Conservation (phyloP, 2,329 filamentous ascomycete species). For the Exophiala sp. region DNA sequence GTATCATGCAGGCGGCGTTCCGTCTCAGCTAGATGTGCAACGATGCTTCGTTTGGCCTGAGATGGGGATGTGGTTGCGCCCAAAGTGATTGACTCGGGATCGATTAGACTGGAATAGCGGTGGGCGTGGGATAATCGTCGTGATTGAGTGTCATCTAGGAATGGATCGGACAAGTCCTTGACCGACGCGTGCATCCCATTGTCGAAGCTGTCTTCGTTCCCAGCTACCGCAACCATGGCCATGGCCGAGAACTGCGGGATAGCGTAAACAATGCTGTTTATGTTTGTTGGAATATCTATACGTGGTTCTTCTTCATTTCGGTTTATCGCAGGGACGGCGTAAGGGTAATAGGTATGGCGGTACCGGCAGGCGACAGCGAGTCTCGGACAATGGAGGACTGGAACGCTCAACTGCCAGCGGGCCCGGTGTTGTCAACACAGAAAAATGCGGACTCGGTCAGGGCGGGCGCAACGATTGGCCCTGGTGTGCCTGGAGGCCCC, state of each 20-base stretch:
- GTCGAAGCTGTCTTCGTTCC: conserved; percentile 10
- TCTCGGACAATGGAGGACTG: too few relatives aligned
- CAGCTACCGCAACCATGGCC: conserved; percentile 19
- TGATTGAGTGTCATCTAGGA: conserved; percentile 35
- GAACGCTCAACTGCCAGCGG: too few relatives aligned
- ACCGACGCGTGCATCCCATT: conserved; percentile 17
- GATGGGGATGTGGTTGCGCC: conserved; percentile 74
- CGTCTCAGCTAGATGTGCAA: conserved; percentile 89
- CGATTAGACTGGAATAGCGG: conserved; percentile 73
- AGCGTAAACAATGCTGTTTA: conserved; percentile 1
- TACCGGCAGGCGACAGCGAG: too few relatives aligned
- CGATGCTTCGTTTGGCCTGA: conserved; percentile 82
- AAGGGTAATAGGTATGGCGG: neutral
- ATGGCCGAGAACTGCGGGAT: conserved; percentile 9
- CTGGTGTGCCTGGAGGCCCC: neutral
- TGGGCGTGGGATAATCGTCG: conserved; percentile 46
- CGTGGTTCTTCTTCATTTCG: conserved; percentile 11
- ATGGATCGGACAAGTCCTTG: conserved; percentile 36
- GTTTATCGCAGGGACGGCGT: neutral
- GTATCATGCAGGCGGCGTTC: conserved; percentile 88
- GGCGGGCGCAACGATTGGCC: conserved; percentile 18
- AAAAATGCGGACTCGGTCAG: conserved; percentile 17
- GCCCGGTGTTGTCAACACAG: conserved; percentile 21
- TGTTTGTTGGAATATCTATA: conserved; percentile 3
- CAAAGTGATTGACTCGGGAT: conserved; percentile 73